Percentiles rank a stretch among this genome's conserved stretches.
Conservation (phyloP, 2,329 filamentous ascomycete species). For the Claviceps arundinis region DNA sequence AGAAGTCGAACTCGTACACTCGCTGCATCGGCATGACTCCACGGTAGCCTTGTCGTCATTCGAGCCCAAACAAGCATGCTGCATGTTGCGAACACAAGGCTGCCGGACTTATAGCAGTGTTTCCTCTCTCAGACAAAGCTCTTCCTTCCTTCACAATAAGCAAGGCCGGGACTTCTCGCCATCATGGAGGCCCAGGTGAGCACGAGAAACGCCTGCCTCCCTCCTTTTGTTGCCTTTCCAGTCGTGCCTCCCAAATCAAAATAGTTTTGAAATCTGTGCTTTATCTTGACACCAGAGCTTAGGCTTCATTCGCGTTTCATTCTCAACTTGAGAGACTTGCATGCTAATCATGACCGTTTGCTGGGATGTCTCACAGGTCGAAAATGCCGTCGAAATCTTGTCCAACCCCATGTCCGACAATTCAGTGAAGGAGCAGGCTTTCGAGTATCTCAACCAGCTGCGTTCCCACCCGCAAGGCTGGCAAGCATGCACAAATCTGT, state of each 20-base stretch:
- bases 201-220: conserved; percentile 6
- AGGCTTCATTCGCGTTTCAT: not conserved
- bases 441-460: conserved; percentile 66
- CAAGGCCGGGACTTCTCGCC: conserved; percentile 1
- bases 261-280: too few relatives aligned
- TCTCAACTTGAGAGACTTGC: not conserved
- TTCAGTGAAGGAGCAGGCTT: conserved; percentile 66
- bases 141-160: conserved; percentile 5
- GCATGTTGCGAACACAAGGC: conserved; percentile 26
- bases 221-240: not conserved
- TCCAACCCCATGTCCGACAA: conserved; percentile 69
- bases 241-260: not conserved
- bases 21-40: conserved; percentile 25
- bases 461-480: conserved; percentile 73
- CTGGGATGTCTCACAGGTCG: conserved; percentile 47
- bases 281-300: not conserved
- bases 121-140: conserved; percentile 10
- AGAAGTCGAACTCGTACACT: not conserved
- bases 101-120: conserved; percentile 32
- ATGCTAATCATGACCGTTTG: conserved; percentile 1
- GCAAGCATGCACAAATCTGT: conserved; percentile 79
- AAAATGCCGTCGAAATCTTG: conserved; percentile 91
- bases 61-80: conserved; percentile 25
- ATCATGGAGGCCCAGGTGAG: conserved; percentile 37
- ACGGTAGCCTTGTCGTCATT: conserved; percentile 25